Percentiles rank a stretch among this genome's conserved stretches.
Conservation (phyloP, 495 filamentous ascomycete genomes). For the Haplographium delicatum region DNA sequence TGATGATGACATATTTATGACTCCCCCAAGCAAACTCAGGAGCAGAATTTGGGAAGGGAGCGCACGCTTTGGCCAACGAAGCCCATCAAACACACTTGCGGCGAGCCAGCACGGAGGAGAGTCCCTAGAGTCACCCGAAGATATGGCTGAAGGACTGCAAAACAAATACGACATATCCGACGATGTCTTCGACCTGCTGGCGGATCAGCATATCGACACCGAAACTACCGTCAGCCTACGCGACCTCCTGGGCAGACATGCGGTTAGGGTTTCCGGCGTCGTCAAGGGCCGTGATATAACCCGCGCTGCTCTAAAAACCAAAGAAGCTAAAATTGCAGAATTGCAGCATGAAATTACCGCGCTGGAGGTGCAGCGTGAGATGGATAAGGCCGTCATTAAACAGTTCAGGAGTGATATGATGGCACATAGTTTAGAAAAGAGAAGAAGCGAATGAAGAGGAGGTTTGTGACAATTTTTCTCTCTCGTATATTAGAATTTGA, state of each 20-base stretch:
- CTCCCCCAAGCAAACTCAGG: conserved; percentile 14
- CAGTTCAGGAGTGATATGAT: conserved; percentile 23
- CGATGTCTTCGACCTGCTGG: conserved; percentile 46
- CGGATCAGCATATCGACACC: conserved; percentile 39
- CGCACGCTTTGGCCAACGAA: conserved; percentile 20
- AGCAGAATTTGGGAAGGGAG: conserved; percentile 23
- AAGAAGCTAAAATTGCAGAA: conserved; percentile 53
- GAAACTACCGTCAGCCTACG: conserved; percentile 38
- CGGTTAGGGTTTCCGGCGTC: conserved; percentile 51
- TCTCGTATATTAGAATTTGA: too few species aligned
- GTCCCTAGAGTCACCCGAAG: not conserved
- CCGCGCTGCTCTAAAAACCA: conserved; percentile 52
- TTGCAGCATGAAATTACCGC: conserved; percentile 41
- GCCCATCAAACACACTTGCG: conserved; percentile 43
- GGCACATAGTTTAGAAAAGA: conserved; percentile 14
- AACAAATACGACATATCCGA: conserved; percentile 41
- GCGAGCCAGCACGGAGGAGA: conserved; percentile 37
- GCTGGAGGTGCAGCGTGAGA: conserved; percentile 46
- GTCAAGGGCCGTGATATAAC: conserved; percentile 57
- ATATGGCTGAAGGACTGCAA: not conserved
- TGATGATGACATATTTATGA: conserved; percentile 26
- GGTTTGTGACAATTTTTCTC: too few species aligned
- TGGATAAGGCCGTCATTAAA: conserved; percentile 42
- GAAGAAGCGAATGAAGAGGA: not conserved
- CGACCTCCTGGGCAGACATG: conserved; percentile 48